These are phyloP conservation scores for Globisporangium carolinianum DNA, from an alignment of 352 stramenopile species.

Conservation along the genomic window DNA sequence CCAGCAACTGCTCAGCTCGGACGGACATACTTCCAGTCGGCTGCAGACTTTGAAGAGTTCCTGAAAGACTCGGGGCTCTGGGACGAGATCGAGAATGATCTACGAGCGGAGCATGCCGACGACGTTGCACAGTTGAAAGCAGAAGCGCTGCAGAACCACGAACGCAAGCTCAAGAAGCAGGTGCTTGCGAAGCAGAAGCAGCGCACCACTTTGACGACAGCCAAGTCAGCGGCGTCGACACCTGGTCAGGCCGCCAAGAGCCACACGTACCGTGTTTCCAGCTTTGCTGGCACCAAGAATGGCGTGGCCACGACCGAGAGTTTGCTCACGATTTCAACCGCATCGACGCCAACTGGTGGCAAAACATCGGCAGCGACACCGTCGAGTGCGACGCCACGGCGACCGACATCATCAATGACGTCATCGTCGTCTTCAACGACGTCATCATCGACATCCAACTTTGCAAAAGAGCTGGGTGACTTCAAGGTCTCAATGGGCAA, in stretches of 20 bases:
- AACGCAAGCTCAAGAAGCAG: not conserved
- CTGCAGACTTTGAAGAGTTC: conserved; percentile 47
- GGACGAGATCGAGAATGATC: conserved; percentile 42
- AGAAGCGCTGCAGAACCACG: conserved; percentile 20
- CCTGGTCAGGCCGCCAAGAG: not conserved
- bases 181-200: not conserved
- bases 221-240: not conserved
- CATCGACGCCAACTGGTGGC: not conserved
- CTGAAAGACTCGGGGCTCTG: conserved; percentile 54
- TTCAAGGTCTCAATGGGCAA: conserved; percentile 53
- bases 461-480: conserved; percentile 7
- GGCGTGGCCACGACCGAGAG: not conserved
- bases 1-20: conserved; percentile 39
- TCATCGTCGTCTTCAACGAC: too few relatives aligned
- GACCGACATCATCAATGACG: not conserved
- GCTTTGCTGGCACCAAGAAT: not conserved
- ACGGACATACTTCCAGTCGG: conserved; percentile 63
- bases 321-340: too few relatives aligned
- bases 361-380: not conserved
- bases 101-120: conserved; percentile 45
- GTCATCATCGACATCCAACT: not conserved
- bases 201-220: not conserved
- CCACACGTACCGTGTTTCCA: not conserved
- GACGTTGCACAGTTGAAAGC: conserved; percentile 44
- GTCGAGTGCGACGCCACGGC: not conserved